Evolutionary conservation across 2,329 filamentous ascomycete species (phyloP), one percentile per base, ranked within the genome.

Genomic region (Curvularia sp.): DNA sequence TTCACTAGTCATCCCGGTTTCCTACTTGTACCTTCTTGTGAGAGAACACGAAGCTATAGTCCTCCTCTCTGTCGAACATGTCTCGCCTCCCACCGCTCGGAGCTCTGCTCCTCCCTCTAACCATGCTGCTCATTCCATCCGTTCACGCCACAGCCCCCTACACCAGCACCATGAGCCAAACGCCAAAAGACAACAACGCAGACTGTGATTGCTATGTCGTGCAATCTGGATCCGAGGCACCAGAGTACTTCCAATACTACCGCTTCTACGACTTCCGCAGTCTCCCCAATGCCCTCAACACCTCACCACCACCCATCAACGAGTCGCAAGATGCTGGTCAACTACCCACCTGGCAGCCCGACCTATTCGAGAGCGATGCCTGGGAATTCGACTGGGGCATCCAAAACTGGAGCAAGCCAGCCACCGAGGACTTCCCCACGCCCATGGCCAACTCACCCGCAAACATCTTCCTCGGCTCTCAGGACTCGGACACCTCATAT

Each of bases 221-320:
- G 28, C 76, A 78, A 1, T 79, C 81, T 0, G 75, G 78, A 1
- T 75, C 76, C 5, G 64, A 78, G 3, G 66, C 66, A 0, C 78
- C 78, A 18, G 73, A 76, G 6, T 83, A 82, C 69, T 84, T 84
- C 64, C 77, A 81, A 47, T 77, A 83, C 69, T 80, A 84, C 74
- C 79, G 78, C 50, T 80, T 84, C 68, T 84, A 78, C 74, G 82
- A 84, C 69, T 84, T 84, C 62, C 80, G 82, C 26, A 72, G 77
- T 39, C 72, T 83, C 7, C 64, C 59, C 15, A 68, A 64, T 48
- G 72, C 74, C 44, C 70, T 70, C 47, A 62, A 57, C 50, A 57
- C 53, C 9, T 62, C 65, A 3, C 70, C 74, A 9, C 69, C 71
- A 33, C 49, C 68, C 26, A 57, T 74, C 42, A 70, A 69, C 53